Percentiles rank a stretch among this genome's conserved stretches.
phyloP scores from a whole-genome alignment of 2,329 filamentous ascomycete genomes.

The Phymatotrichopsis omnivora region DNA sequence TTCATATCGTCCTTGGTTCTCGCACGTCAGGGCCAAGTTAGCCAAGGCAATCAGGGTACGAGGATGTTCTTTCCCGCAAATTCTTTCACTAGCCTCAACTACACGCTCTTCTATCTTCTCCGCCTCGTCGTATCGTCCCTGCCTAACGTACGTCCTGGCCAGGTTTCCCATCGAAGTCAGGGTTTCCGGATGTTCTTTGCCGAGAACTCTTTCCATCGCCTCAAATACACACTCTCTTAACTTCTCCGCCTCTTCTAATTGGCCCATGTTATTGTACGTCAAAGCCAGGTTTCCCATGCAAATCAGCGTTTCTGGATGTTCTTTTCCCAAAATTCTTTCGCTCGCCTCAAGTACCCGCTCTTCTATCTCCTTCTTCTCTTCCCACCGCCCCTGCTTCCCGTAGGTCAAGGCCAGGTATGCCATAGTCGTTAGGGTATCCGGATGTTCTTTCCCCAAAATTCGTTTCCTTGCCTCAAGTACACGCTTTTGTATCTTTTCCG shows the following conservation, averaged over 20 bases:
- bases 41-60: conserved; percentile 8
- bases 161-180: too few species aligned
- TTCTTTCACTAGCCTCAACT: too few species aligned
- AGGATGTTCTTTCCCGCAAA: conserved; percentile 9
- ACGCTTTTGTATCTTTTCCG: background rate
- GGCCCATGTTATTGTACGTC: conserved; percentile 7
- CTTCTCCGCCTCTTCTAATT: conserved; percentile 14
- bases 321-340: conserved; percentile 11
- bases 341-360: conserved; percentile 7
- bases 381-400: conserved; percentile 8
- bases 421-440: conserved; percentile 1
- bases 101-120: too few species aligned
- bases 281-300: conserved; percentile 14
- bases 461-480: background rate
- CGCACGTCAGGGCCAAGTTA: conserved; percentile 6
- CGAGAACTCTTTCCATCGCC: conserved; percentile 13
- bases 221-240: too few species aligned
- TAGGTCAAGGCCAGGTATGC: conserved; percentile 4
- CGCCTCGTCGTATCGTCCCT: too few species aligned
- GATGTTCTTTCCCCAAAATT: conserved; percentile 4
- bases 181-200: too few species aligned
- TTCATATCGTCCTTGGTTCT: conserved; percentile 4
- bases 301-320: conserved; percentile 19
- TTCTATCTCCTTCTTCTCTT: conserved; percentile 12
- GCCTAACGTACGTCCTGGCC: too few species aligned